Base-by-base conservation (phyloP, 768 basidiomycete species). In the Cystobasidium tubakii region DNA sequence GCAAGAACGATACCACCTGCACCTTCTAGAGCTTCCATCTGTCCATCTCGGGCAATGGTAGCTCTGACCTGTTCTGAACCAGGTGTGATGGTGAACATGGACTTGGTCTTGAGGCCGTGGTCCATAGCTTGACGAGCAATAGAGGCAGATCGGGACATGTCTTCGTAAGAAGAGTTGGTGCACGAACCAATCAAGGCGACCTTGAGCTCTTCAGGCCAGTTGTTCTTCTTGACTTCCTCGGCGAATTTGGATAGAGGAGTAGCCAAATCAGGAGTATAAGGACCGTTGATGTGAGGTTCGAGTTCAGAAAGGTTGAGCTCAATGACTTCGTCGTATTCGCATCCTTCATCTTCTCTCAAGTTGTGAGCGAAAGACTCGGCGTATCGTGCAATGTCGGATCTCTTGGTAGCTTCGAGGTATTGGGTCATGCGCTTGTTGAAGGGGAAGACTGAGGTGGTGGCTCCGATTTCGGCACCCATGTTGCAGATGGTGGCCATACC, bases 401-500 rank as follows among this genome's bases (percentile, higher is more conserved):
- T 92, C 81, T 90, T 90, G 78, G 96, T 99, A n/a, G 95, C 95
- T 74, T 90, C 87, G 81, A 99, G 85, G 84, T 97, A 99, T 81
- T 88, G 86, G 79, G 81, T 86, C 96, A 98, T 98, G 80, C 94
- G 91, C 77, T 84, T 81, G 85, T 98, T 99, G 88, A 90, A 98
- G 79, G 96, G 96, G 91, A 99, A 99, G 78, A 98, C 83, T 21
- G 95, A 97, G 25, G 96, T 98, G 12, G 96, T 99, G 43, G 96
- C 96, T 81, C 95, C 95, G 79, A 98, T 97, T 83, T 99, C 95
- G 78, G 95, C 95, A 85, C 95, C 95, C 95, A 98, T 99, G 87
- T 97, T 99, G 83, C 95, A 97, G 80, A 99, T 95, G 25, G 95
- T 98, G 66, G 92, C 95, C 94, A 98, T 96, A 83, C 95, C 95